Evolutionary conservation across 768 basidiomycete species (phyloP), one percentile per base, ranked within the genome.

Genomic region (Goffeauzyma gilvescens): DNA sequence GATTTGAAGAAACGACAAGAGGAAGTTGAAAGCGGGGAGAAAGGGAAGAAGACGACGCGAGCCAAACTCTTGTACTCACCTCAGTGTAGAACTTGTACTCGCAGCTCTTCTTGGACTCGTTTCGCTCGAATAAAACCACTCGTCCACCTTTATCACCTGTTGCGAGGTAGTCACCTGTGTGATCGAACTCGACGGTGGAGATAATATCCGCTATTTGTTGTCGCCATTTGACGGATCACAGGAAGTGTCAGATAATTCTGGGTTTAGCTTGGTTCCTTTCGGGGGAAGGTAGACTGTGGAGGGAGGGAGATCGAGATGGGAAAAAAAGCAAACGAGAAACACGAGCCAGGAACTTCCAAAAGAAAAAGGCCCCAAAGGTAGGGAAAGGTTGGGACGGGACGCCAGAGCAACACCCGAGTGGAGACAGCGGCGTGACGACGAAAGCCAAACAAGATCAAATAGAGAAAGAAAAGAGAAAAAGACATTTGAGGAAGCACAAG

Each of bases 51-150:
- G 18, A 8, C 5, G 18, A 3, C 2, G 32, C 5, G 32, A 42
- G 23, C n/a, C n/a, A 20, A 42, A 15, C 6, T 6, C 8, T n/a
- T n/a, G 10, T 18, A 56, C 58, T 38, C 34, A 64, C 64, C 50
- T 98, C 93, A 39, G 93, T 98, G 66, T 96, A 96, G 68, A 98
- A 98, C 67, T 95, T 96, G 76, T 98, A 98, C 69, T 98, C 93
- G 70, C 93, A 98, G 51, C 87, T 86, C 65, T 93, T 95, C 82
- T 98, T 96, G 73, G 76, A 75, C 71, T 96, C 90, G 69, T 93
- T 93, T 44, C 93, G 78, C 69, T 98, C 90, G 62, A 98, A 98
- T 51, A 98, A 72, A 48, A 98, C 93, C 46, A 98, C 93, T 51
- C 93, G 79, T 44, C 93, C 93, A 48, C 93, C 93, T 70, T 98